Percentiles rank a stretch among this genome's conserved stretches.
phyloP scores from a whole-genome alignment of 192 early-diverging fungal species.

The Phlyctochytrium bullatum region DNA sequence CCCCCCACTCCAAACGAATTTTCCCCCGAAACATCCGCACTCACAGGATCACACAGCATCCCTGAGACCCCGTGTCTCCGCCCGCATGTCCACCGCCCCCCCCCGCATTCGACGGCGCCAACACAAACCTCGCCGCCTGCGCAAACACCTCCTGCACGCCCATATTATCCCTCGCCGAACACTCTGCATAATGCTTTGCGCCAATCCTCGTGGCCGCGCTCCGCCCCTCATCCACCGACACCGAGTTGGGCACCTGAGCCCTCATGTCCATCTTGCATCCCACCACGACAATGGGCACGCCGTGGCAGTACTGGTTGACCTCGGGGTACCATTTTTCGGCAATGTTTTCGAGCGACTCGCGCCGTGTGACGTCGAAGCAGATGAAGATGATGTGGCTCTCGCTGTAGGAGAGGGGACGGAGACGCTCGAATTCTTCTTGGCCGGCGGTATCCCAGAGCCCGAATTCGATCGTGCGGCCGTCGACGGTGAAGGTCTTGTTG shows the following conservation, averaged over 20 bases:
- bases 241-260: not conserved
- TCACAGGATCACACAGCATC: no score
- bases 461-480: conserved; percentile 43
- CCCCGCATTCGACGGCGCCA: conserved; percentile 27
- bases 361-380: conserved; percentile 65
- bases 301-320: conserved; percentile 21
- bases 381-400: conserved; percentile 79
- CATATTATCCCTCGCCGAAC: conserved; percentile 62
- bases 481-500: conserved; percentile 49
- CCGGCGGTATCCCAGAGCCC: conserved; percentile 92
- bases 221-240: conserved; percentile 53
- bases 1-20: no score
- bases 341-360: conserved; percentile 22
- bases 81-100: not conserved
- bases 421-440: conserved; percentile 87
- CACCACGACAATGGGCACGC: conserved; percentile 27
- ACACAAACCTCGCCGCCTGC: conserved; percentile 77
- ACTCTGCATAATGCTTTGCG: conserved; percentile 78
- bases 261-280: conserved; percentile 28
- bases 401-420: conserved; percentile 83
- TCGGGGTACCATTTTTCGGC: conserved; percentile 31
- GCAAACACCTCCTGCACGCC: conserved; percentile 89
- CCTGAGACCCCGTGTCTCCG: no score
- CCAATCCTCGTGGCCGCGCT: conserved; percentile 72
- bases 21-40: no score